A percentile compares a stretch with the other conserved stretches of the same genome.
Evolutionary conservation across 345 rosid species (phyloP).

Genomic region (Clarkia xantiana): DNA sequence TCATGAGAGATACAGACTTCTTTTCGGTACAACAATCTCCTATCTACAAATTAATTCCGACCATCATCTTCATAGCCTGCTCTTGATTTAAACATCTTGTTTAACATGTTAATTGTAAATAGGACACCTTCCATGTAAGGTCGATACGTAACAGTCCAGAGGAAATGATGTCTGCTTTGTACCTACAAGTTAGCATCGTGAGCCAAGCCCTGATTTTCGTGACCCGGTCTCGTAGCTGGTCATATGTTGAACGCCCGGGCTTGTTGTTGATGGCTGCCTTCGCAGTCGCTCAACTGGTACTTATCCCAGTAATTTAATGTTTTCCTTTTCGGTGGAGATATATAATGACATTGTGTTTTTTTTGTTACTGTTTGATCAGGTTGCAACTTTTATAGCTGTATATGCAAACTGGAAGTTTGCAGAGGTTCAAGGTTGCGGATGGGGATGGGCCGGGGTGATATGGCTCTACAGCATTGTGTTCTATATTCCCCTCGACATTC

Average conservation of each 20-base stretch:
- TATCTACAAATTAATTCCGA: background rate
- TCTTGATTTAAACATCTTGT: background rate
- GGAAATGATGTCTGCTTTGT: constrained; percentile 74
- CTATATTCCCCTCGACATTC: constrained; percentile 62
- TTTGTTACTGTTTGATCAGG: constrained; percentile 14
- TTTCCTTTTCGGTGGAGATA: no score
- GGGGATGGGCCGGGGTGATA: constrained; percentile 91
- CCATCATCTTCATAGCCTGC: background rate
- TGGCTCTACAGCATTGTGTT: constrained; percentile 72
- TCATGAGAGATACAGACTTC: constrained; percentile 43
- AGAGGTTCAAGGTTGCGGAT: constrained; percentile 57
- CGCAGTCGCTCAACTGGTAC: constrained; percentile 53
- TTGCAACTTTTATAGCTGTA: constrained; percentile 66
- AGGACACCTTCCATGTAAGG: constrained; percentile 59
- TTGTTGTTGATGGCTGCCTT: constrained; percentile 41
- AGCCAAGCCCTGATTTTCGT: constrained; percentile 92
- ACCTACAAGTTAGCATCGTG: constrained; percentile 93
- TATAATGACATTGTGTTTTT: background rate
- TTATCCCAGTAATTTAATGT: background rate
- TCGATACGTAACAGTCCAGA: constrained; percentile 17
- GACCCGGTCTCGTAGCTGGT: constrained; percentile 90
- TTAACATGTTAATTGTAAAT: constrained; percentile 2
- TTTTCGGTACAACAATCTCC: constrained; percentile 31
- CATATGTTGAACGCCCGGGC: constrained; percentile 73
- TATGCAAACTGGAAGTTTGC: constrained; percentile 67